Percentiles rank a stretch among this genome's conserved stretches.
phyloP scores from a whole-genome alignment of 2,329 filamentous ascomycete species.

The Fusarium sp. region DNA sequence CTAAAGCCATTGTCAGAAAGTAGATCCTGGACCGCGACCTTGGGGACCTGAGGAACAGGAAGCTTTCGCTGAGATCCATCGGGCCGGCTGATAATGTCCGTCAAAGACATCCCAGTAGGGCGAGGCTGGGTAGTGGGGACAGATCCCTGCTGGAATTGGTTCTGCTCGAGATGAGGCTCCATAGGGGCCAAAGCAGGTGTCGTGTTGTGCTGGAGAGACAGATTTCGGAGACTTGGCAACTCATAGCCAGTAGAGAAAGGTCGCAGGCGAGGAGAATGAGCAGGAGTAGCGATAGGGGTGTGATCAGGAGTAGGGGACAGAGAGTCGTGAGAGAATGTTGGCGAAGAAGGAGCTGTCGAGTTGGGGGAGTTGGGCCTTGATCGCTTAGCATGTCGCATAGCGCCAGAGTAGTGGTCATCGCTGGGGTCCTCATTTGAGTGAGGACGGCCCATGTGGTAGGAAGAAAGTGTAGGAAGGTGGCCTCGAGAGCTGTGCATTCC shows the following conservation, averaged over 20 bases:
- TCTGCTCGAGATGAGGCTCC: slow-evolving; percentile 66
- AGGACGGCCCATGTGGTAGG: slow-evolving; percentile 94
- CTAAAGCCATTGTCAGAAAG: slow-evolving; percentile 76
- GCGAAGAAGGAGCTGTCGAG: slow-evolving; percentile 94
- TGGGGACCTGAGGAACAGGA: slow-evolving; percentile 90
- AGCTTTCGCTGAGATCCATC: slow-evolving; percentile 92
- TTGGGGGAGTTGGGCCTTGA: slow-evolving; percentile 94
- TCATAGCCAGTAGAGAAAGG: slow-evolving; percentile 82
- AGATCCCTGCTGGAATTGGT: slow-evolving; percentile 58
- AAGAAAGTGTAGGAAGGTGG: slow-evolving; percentile 80
- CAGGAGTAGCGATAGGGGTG: slow-evolving; percentile 97
- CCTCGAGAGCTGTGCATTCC: slow-evolving; percentile 64
- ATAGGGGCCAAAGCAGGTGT: slow-evolving; percentile 70
- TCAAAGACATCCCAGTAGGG: slow-evolving; percentile 80
- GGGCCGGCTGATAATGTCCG: slow-evolving; percentile 90
- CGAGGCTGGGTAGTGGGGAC: slow-evolving; percentile 65
- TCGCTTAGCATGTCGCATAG: slow-evolving; percentile 81
- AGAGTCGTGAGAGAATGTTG: slow-evolving; percentile 96
- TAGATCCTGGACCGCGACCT: slow-evolving; percentile 88
- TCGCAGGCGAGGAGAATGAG: slow-evolving; percentile 91
- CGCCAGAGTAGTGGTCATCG: slow-evolving; percentile 80
- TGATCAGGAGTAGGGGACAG: slow-evolving; percentile 96
- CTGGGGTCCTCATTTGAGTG: slow-evolving; percentile 83
- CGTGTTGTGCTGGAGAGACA: slow-evolving; percentile 65
- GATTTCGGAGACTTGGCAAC: slow-evolving; percentile 83